phyloP scores from a whole-genome alignment of 2,329 filamentous ascomycete species.

The Coleophoma eucalyptorum region DNA sequence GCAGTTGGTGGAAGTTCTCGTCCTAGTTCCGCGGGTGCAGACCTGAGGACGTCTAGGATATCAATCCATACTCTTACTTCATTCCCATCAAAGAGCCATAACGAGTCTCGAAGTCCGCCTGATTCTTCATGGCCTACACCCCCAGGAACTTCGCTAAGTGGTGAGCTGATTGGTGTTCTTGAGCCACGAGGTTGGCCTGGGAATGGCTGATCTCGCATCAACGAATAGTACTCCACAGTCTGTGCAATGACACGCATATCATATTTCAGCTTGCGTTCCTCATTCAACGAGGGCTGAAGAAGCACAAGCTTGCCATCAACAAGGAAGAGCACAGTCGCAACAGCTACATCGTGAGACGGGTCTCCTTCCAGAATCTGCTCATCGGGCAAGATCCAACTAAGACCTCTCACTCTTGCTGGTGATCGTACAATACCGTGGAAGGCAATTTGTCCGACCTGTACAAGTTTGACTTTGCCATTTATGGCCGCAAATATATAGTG shows the following conservation, averaged over 20 bases:
- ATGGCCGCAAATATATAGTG: conserved; percentile 84
- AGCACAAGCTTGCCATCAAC: conserved; percentile 95
- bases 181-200: conserved; percentile 11
- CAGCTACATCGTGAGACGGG: conserved; percentile 90
- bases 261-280: conserved; percentile 85
- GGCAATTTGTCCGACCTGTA: conserved; percentile 96
- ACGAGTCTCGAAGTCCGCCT: conserved; percentile 66
- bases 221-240: conserved; percentile 91
- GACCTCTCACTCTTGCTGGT: conserved; percentile 83
- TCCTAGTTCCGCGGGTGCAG: conserved; percentile 59
- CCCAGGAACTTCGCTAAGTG: conserved; percentile 1
- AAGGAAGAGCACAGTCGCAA: conserved; percentile 91
- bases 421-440: conserved; percentile 96
- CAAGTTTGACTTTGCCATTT: conserved; percentile 66
- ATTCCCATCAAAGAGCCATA: conserved; percentile 92
- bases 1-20: conserved; percentile 73
- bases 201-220: conserved; percentile 79
- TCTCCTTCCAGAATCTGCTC: conserved; percentile 86
- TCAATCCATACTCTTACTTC: conserved; percentile 88
- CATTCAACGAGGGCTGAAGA: conserved; percentile 80
- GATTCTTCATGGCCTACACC: conserved; percentile 16
- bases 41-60: conserved; percentile 76
- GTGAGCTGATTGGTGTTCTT: not conserved
- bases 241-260: conserved; percentile 97
- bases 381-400: conserved; percentile 95